Percentiles rank a stretch among this genome's conserved stretches.
Conservation (phyloP, 768 basidiomycete genomes). For the Lentinula sp. region DNA sequence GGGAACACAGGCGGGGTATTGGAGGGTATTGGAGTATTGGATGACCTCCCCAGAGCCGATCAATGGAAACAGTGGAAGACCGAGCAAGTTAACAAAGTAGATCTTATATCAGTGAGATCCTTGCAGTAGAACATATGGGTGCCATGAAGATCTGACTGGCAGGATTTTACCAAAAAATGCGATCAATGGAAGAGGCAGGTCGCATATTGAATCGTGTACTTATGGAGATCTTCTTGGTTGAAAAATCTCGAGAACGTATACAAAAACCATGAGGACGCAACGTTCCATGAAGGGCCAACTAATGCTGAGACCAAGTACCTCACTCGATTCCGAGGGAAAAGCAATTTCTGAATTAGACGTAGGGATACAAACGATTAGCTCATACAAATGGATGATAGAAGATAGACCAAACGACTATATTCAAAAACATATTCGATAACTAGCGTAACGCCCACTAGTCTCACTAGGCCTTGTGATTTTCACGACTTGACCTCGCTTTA, state of each 20-base stretch:
- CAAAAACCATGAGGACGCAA: background rate
- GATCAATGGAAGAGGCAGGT: background rate
- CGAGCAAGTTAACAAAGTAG: background rate
- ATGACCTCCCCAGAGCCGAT: too few relatives aligned
- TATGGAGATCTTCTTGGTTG: background rate
- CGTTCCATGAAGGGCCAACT: background rate
- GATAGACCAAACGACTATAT: background rate
- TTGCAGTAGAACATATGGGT: background rate
- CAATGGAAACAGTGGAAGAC: too few relatives aligned
- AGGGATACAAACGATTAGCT: slow-evolving; percentile 1
- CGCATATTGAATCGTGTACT: too few relatives aligned
- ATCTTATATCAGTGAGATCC: background rate
- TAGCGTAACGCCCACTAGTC: slow-evolving; percentile 90
- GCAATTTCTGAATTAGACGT: background rate
- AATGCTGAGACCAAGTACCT: background rate
- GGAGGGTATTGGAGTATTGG: too few relatives aligned
- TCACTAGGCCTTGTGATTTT: slow-evolving; percentile 97
- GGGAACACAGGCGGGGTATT: too few relatives aligned
- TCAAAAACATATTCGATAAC: slow-evolving; percentile 88
- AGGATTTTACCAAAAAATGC: background rate
- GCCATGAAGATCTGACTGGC: background rate
- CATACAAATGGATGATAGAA: slow-evolving; percentile 4
- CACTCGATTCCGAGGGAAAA: background rate
- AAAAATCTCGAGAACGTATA: background rate
- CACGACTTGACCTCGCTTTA: slow-evolving; percentile 93